Evolutionary conservation across 1,139 yeast species (phyloP), one percentile per base, ranked within the genome.

Genomic region (Taphrina confusa): DNA sequence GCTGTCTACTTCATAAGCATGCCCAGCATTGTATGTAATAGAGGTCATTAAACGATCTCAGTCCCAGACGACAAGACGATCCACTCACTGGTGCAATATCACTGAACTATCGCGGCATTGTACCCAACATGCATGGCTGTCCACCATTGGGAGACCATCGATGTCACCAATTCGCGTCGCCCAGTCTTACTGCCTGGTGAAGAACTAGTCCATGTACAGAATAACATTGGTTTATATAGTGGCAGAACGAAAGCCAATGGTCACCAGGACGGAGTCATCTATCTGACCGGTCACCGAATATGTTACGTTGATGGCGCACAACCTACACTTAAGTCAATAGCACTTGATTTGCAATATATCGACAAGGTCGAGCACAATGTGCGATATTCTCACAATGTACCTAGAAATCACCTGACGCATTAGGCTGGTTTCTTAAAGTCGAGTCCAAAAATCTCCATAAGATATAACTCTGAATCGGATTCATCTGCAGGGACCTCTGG

Each of bases 241-340:
- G 75, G 72, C 22, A 81, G 81, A 62, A 76, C 76, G 66, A 87
- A 87, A 73, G 80, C 87, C 20, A 59, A 74, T 1, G 76, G 80
- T 31, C 81, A 84, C 62, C 96, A 88, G 69, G 75, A 79, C 64
- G 97, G 97, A 0, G 75, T 96, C 40, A 69, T 87, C 0, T 91
- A 90, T 68, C 74, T 92, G 50, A 90, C 97, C 0, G 81, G 83
- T 46, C 78, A 78, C 61, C 74, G 97, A 51, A 72, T 92, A 1
- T 82, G 91, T 22, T 91, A 84, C 70, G 80, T 90, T 11, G 92
- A 87, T 68, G 80, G 81, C 60, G 67, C 61, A 1, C 68, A 73
- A 11, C 78, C 80, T 0, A 66, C 70, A 12, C 70, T 73, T 18
- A 67, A 73, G 55, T 80, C 88, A 12, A 70, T 87, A 6, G 78